Conservation (phyloP, 306 rosid species). For the Lathyrus oleraceus region DNA sequence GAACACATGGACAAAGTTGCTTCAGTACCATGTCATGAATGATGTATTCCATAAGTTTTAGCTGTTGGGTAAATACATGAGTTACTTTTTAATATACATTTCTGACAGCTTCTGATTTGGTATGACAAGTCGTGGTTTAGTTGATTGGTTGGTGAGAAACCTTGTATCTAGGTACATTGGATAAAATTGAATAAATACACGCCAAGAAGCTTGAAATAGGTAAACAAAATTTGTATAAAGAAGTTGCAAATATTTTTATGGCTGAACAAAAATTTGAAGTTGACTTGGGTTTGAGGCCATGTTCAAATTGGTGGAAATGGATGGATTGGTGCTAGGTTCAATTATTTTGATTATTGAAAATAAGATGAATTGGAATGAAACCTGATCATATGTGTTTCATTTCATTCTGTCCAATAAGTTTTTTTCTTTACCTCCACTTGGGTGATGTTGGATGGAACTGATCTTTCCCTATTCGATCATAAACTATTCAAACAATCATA, state of each 20-base stretch:
- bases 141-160: neutral
- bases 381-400: neutral
- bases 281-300: neutral
- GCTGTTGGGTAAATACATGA: neutral
- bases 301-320: neutral
- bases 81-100: neutral
- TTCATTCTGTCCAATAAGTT: neutral
- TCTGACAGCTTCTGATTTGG: neutral
- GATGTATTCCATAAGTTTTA: neutral
- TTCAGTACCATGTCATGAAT: neutral
- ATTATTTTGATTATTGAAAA: neutral
- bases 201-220: neutral
- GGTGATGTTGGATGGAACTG: neutral
- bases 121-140: neutral
- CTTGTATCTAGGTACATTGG: neutral
- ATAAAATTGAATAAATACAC: neutral
- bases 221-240: neutral
- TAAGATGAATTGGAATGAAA: neutral
- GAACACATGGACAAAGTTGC: neutral
- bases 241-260: neutral
- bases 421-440: neutral
- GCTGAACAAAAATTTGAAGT: neutral
- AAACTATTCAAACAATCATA: neutral
- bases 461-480: neutral
- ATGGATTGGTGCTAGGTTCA: neutral